A percentile compares a stretch with the other conserved stretches of the same genome.
Evolutionary conservation across 371 early-diverging fungal genomes (phyloP).

Genomic region (Haplosporangium sp.): DNA sequence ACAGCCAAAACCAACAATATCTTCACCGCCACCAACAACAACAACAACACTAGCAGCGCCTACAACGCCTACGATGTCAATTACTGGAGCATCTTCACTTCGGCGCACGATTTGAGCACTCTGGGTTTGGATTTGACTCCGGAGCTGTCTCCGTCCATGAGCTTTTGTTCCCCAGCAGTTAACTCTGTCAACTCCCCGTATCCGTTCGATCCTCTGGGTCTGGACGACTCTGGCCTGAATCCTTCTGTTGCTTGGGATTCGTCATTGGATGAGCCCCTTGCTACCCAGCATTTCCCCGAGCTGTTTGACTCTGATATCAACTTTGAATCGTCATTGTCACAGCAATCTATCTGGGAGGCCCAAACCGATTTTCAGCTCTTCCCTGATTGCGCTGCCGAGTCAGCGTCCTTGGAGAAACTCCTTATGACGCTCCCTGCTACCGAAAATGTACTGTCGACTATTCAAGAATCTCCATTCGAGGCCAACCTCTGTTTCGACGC

Average conservation of each 20-base stretch:
- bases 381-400: constrained; percentile 23
- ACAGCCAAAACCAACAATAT: constrained; percentile 9
- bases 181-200: constrained; percentile 29
- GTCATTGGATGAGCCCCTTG: constrained; percentile 26
- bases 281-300: background rate
- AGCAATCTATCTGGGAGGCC: constrained; percentile 1
- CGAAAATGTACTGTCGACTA: background rate
- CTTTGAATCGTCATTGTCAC: background rate
- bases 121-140: constrained; percentile 24
- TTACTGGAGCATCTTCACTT: constrained; percentile 15
- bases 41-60: constrained; percentile 25
- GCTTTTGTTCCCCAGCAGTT: constrained; percentile 31
- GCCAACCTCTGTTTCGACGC: background rate
- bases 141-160: constrained; percentile 45
- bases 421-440: constrained; percentile 7
- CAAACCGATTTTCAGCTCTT: constrained; percentile 43
- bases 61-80: background rate
- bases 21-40: constrained; percentile 16
- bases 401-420: constrained; percentile 18
- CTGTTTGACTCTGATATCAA: constrained; percentile 24
- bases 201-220: constrained; percentile 27
- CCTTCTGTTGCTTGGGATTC: constrained; percentile 19
- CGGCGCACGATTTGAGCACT: constrained; percentile 4
- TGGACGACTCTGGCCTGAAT: constrained; percentile 27
- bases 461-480: constrained; percentile 10